Evolutionary conservation across 2,329 filamentous ascomycete genomes (phyloP).

Genomic region (Penicillium decumbens): DNA sequence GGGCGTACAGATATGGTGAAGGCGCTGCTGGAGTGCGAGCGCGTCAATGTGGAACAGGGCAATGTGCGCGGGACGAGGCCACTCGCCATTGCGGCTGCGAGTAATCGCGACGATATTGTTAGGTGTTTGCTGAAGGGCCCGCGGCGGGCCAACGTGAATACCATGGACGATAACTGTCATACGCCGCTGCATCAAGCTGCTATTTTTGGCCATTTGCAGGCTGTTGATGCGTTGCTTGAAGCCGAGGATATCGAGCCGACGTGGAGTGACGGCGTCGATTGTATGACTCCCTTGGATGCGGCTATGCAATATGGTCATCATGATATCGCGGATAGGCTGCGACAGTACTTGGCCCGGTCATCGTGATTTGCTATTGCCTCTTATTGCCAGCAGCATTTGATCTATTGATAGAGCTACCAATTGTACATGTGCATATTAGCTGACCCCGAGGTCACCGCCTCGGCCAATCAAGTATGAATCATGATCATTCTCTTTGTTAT

Average conservation of each 20-base stretch:
- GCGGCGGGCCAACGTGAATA: conserved; percentile 16
- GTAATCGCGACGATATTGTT: conserved; percentile 7
- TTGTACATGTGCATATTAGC: not conserved
- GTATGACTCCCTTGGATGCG: not conserved
- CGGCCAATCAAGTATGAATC: not conserved
- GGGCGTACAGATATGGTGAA: conserved; percentile 12
- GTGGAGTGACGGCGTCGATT: not conserved
- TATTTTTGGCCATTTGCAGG: conserved; percentile 11
- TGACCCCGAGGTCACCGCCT: not conserved
- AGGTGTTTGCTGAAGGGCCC: conserved; percentile 7
- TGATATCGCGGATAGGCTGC: not conserved
- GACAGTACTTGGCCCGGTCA: not conserved
- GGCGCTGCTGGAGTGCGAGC: conserved; percentile 10
- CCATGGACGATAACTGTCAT: conserved; percentile 14
- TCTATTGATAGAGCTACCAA: not conserved
- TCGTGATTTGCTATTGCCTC: not conserved
- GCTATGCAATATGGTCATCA: not conserved
- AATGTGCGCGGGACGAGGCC: conserved; percentile 19
- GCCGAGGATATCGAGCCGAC: conserved; percentile 10
- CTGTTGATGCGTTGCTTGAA: conserved; percentile 11
- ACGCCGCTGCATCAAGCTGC: conserved; percentile 19
- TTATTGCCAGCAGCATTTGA: not conserved
- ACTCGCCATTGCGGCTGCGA: conserved; percentile 14
- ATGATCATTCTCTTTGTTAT: not conserved
- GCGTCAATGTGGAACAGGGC: conserved; percentile 16